Percentiles rank a stretch among this genome's conserved stretches.
These are phyloP conservation scores for Taxawa tesnikishii DNA, from an alignment of 2,329 filamentous ascomycete genomes.

Conservation along the genomic window DNA sequence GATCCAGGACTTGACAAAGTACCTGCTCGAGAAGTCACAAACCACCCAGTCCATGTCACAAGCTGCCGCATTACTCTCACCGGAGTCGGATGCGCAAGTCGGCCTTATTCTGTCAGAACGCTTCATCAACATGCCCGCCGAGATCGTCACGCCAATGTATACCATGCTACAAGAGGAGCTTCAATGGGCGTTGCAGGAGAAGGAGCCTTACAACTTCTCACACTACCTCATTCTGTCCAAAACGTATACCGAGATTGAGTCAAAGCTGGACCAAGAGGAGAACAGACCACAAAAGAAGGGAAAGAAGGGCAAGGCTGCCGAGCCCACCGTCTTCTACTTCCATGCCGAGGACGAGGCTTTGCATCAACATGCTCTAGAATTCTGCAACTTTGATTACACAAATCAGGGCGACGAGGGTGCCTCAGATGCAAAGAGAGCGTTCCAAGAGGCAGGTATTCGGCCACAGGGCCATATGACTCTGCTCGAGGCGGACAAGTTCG, in stretches of 20 bases:
- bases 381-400: conserved; percentile 63
- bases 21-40: conserved; percentile 48
- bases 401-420: conserved; percentile 65
- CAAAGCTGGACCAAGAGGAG: conserved; percentile 59
- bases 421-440: conserved; percentile 85
- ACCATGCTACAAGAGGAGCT: conserved; percentile 89
- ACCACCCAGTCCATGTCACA: conserved; percentile 42
- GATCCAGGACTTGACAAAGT: conserved; percentile 57
- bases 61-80: conserved; percentile 24
- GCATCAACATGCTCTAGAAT: conserved; percentile 59
- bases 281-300: conserved; percentile 52
- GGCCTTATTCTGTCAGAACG: conserved; percentile 86
- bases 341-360: conserved; percentile 91
- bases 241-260: conserved; percentile 81
- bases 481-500: conserved; percentile 69
- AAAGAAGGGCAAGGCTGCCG: conserved; percentile 35
- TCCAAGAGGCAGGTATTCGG: conserved; percentile 84
- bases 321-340: conserved; percentile 65
- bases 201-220: conserved; percentile 83
- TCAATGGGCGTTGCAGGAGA: conserved; percentile 73
- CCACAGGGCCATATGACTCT: conserved; percentile 75
- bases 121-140: conserved; percentile 90
- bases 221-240: conserved; percentile 89
- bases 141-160: conserved; percentile 89
- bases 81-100: conserved; percentile 40